Conservation (phyloP, 129 eudicot species). For the Centrapalus pauciflorus region DNA sequence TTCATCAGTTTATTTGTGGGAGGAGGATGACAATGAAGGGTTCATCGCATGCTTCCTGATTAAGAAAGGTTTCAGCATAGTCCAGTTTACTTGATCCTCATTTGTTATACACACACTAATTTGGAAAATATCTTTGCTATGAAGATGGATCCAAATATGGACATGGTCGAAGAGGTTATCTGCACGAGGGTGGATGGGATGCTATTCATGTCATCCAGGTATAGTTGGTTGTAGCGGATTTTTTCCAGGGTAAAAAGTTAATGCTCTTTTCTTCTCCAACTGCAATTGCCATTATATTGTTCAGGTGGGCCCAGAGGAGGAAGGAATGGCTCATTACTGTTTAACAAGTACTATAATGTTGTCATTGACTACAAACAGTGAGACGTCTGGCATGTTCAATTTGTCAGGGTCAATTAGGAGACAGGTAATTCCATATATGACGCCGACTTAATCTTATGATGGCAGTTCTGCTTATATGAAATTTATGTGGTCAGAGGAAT, state of each 20-base stretch:
- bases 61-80: conserved; percentile 60
- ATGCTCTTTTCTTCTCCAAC: not conserved
- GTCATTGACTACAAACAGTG: conserved; percentile 80
- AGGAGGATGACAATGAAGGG: conserved; percentile 83
- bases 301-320: conserved; percentile 86
- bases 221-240: too few relatives aligned
- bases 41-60: conserved; percentile 88
- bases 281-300: not conserved
- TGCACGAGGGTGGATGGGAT: conserved; percentile 96
- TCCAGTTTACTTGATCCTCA: not conserved
- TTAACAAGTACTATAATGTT: conserved; percentile 94
- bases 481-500: not conserved
- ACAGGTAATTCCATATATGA: conserved; percentile 56
- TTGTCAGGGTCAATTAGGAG: conserved; percentile 96
- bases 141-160: conserved; percentile 88
- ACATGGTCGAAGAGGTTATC: conserved; percentile 88
- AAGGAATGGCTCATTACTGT: conserved; percentile 73
- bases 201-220: conserved; percentile 99
- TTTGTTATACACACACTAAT: conserved; percentile 5
- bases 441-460: not conserved
- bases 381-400: conserved; percentile 74
- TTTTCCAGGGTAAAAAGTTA: not conserved
- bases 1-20: conserved; percentile 96
- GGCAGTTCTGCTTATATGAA: not conserved
- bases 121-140: conserved; percentile 2